Percentiles rank a stretch among this genome's conserved stretches.
Evolutionary conservation across 441 rosid genomes (phyloP).

Genomic region (Corymbia citriodora): DNA sequence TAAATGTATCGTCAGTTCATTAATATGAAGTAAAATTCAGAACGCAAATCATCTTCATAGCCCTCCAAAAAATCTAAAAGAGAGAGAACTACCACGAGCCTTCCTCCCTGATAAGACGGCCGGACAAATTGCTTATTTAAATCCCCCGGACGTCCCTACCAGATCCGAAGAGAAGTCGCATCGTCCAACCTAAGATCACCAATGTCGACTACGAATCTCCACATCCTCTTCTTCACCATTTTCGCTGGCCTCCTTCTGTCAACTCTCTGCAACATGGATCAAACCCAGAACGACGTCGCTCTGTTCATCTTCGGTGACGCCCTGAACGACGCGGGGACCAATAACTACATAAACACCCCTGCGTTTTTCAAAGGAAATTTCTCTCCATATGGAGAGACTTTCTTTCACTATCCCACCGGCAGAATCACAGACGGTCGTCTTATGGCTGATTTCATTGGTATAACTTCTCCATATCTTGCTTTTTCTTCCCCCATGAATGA

Average conservation of each 20-base stretch:
- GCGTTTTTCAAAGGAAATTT: background rate
- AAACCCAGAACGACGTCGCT: background rate
- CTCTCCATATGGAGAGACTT: background rate
- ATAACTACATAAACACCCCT: background rate
- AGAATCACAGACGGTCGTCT: background rate
- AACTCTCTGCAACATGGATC: too few species aligned
- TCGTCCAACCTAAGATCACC: too few species aligned
- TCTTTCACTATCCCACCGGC: background rate
- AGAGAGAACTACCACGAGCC: background rate
- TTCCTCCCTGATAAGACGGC: background rate
- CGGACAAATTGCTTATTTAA: background rate
- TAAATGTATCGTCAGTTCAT: background rate
- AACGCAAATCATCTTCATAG: background rate
- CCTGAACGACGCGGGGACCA: background rate
- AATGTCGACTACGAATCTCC: background rate
- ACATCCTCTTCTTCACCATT: background rate
- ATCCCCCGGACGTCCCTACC: too few species aligned
- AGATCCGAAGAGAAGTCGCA: too few species aligned
- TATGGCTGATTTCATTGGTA: background rate
- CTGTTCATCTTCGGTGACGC: background rate
- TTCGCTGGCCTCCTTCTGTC: too few species aligned
- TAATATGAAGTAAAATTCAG: background rate
- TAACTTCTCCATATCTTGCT: too few species aligned
- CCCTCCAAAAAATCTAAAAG: background rate
- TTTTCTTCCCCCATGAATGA: too few species aligned